These are phyloP conservation scores for Lyophyllum shimeji DNA, from an alignment of 768 basidiomycete species.

Conservation along the genomic window DNA sequence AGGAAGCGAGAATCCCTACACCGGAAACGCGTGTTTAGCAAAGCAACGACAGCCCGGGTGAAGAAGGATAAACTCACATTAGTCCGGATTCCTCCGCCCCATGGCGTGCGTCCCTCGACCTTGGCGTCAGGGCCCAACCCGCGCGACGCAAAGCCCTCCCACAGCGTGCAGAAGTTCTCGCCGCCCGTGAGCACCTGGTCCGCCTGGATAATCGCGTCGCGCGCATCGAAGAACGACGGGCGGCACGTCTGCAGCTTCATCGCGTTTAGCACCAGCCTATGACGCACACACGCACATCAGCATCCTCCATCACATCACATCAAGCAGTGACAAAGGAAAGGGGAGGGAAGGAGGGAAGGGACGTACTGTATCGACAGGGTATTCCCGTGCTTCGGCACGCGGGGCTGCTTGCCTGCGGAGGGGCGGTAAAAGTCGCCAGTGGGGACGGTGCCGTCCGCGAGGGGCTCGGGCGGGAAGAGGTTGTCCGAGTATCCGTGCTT, in stretches of 20 bases:
- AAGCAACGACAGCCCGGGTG: neutral
- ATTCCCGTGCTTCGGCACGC: conserved; percentile 91
- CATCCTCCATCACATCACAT: neutral
- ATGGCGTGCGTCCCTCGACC: conserved; percentile 77
- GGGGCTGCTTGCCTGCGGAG: conserved; percentile 48
- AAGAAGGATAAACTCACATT: conserved; percentile 41
- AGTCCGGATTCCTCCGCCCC: conserved; percentile 87
- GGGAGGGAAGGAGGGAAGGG: neutral
- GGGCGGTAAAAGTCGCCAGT: conserved; percentile 74
- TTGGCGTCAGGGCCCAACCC: conserved; percentile 80
- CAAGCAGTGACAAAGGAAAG: neutral
- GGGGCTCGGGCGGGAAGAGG: conserved; percentile 78
- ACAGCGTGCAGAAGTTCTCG: conserved; percentile 87
- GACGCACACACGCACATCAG: too few species aligned
- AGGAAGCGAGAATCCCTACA: neutral
- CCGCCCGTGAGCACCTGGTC: conserved; percentile 89
- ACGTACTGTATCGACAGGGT: conserved; percentile 71
- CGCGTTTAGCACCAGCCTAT: conserved; percentile 78
- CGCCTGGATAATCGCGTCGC: conserved; percentile 88
- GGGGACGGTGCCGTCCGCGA: conserved; percentile 62
- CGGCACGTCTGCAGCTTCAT: conserved; percentile 97
- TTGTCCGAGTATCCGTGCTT: conserved; percentile 79
- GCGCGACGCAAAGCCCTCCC: conserved; percentile 79
- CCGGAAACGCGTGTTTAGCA: neutral
- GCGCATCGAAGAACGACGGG: conserved; percentile 87